Evolutionary conservation across 345 rosid genomes (phyloP), one percentile per base, ranked within the genome.

Genomic region (Salix arbutifolia): DNA sequence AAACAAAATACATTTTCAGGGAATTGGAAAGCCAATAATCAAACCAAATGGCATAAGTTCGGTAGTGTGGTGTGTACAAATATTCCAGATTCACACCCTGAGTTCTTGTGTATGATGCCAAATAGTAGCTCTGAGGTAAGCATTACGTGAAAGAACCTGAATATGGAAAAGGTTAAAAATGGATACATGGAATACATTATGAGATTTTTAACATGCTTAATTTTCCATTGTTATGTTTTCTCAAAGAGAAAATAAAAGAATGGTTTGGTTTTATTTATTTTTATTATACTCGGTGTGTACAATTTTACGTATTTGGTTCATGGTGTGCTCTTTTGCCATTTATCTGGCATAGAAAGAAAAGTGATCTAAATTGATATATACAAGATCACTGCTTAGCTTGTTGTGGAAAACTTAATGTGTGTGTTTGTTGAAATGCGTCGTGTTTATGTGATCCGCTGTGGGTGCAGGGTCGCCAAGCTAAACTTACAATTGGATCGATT

Each of bases 391-490:
- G 60, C 37, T 35, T n/a, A 23, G 9, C 74, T 73, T 26, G 69
- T 17, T 37, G 40, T 25, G 5, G 19, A 30, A 40, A 8, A 18
- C 16, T 65, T 25, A 65, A 35, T 66, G 38, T 50, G 19, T 52
- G 28, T 26, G 33, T 58, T 38, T 26, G 33, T 64, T 48, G 8
- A 42, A 2, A 48, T 26, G 56, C 74, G 73, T 71, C 65, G 68
- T 74, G 35, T 69, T 52, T 65, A 74, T 84, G 10, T 69, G 74
- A 76, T 74, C 82, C 56, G 60, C 61, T 79, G 73, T 62, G 52
- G 81, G 58, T 85, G 89, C 94, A 89, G 98, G 87, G 30, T 77
- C 76, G 78, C 79, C 84, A 16, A 66, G n/a, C 68, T 70, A 81
- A 85, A 78, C 76, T 80, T 71, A 67, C 61, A 65, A 60, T 76